Evolutionary conservation across 805 yeast species (phyloP).

Genomic region (Metschnikowia picachoensis): DNA sequence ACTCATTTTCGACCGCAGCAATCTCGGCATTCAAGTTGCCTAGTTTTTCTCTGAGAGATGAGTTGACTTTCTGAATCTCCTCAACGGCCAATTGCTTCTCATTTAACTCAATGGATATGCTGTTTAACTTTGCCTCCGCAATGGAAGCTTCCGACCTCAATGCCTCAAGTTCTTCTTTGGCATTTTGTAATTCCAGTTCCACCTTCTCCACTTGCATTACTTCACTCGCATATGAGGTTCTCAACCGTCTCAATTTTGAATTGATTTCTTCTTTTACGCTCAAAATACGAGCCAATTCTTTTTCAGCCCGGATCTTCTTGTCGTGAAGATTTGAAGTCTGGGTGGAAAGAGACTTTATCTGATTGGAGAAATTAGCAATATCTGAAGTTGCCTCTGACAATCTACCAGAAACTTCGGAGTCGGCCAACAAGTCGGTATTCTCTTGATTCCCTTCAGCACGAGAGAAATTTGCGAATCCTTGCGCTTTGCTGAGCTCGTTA

Average conservation of each 20-base stretch:
- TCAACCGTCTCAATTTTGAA: constrained; percentile 60
- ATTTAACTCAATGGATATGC: constrained; percentile 61
- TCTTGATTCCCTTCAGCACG: constrained; percentile 6
- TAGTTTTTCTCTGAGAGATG: constrained; percentile 62
- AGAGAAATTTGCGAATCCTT: neutral
- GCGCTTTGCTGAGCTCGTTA: neutral
- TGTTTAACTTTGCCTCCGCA: constrained; percentile 74
- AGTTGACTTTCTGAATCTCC: constrained; percentile 64
- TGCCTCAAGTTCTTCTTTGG: constrained; percentile 64
- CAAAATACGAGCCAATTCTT: constrained; percentile 67
- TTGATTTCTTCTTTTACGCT: constrained; percentile 69
- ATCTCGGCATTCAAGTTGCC: constrained; percentile 65
- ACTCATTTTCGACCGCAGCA: constrained; percentile 51
- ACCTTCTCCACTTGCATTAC: constrained; percentile 70
- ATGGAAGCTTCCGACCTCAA: constrained; percentile 69
- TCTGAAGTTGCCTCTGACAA: constrained; percentile 79
- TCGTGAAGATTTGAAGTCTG: constrained; percentile 71
- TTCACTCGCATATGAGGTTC: constrained; percentile 73
- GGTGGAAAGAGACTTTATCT: constrained; percentile 69
- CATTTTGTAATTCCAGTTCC: constrained; percentile 55
- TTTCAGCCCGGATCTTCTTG: constrained; percentile 70
- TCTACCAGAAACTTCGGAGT: constrained; percentile 58
- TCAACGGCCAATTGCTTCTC: constrained; percentile 58
- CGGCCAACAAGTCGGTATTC: constrained; percentile 53
- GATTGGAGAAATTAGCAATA: constrained; percentile 81